Conservation (phyloP, 2,329 filamentous ascomycete species). For the Sporothrix luriei region DNA sequence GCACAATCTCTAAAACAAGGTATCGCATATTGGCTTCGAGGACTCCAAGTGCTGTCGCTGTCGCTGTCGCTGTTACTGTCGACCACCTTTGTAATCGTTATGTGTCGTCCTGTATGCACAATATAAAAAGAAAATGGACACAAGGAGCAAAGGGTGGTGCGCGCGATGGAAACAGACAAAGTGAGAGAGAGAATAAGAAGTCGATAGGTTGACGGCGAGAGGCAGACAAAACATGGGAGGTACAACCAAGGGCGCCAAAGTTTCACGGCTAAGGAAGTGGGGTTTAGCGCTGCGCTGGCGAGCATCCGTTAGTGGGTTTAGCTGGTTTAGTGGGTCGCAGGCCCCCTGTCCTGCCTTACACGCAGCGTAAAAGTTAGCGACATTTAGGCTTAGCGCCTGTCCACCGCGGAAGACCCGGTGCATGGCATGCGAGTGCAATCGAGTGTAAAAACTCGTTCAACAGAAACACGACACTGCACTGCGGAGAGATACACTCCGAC, state of each 20-base stretch:
- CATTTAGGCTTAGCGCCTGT: slow-evolving; percentile 20
- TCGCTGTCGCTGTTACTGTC: background rate
- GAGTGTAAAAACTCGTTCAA: background rate
- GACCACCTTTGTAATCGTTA: too few relatives aligned
- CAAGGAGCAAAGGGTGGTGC: background rate
- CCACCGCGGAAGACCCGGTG: slow-evolving; percentile 24
- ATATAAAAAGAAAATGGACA: background rate
- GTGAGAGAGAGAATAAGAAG: background rate
- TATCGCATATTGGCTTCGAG: background rate
- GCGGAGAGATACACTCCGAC: slow-evolving; percentile 1
- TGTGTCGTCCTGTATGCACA: background rate
- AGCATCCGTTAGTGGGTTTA: background rate
- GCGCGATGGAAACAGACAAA: background rate
- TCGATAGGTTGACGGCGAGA: background rate
- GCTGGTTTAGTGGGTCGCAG: background rate
- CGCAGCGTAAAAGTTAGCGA: slow-evolving; percentile 1
- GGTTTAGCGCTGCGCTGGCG: slow-evolving; percentile 23
- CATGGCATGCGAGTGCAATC: background rate
- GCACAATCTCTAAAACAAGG: background rate
- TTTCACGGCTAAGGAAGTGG: slow-evolving; percentile 24
- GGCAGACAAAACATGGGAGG: background rate
- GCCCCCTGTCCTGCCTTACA: background rate
- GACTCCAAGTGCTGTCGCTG: too few relatives aligned
- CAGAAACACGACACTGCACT: background rate
- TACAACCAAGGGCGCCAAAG: background rate